These are phyloP conservation scores for Omphalotus olearius DNA, from an alignment of 1,284 basidiomycete species.

Conservation along the genomic window DNA sequence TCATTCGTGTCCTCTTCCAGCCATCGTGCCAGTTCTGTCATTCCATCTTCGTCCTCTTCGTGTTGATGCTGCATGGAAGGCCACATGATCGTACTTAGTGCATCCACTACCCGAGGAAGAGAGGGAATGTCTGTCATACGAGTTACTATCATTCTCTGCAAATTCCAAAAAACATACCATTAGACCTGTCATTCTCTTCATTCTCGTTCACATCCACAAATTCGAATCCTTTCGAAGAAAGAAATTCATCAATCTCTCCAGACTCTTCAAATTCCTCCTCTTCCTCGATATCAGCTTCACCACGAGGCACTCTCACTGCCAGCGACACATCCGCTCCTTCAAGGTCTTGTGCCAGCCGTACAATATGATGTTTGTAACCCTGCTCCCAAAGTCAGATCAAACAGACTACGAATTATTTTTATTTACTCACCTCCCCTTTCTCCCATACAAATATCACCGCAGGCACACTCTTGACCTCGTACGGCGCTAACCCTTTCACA, in stretches of 20 bases:
- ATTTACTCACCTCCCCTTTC: constrained; percentile 52
- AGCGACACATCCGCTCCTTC: constrained; percentile 62
- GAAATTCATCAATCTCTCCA: constrained; percentile 52
- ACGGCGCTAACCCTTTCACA: constrained; percentile 34
- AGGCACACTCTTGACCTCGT: constrained; percentile 43
- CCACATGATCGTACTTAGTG: constrained; percentile 83
- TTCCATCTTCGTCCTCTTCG: constrained; percentile 34
- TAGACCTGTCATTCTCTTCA: constrained; percentile 3
- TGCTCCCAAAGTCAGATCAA: constrained; percentile 21
- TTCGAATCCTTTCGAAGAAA: constrained; percentile 69
- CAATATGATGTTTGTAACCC: constrained; percentile 50
- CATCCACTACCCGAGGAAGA: constrained; percentile 66
- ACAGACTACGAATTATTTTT: constrained; percentile 11
- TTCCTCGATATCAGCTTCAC: constrained; percentile 5
- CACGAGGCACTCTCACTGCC: constrained; percentile 40
- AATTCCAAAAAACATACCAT: constrained; percentile 25
- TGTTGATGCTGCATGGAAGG: constrained; percentile 55
- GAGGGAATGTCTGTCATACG: constrained; percentile 47
- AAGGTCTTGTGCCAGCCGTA: constrained; percentile 43
- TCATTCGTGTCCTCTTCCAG: constrained; percentile 44
- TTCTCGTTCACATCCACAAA: constrained; percentile 47
- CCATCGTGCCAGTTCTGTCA: constrained; percentile 60
- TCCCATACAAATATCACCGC: constrained; percentile 72
- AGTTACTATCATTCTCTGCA: background rate
- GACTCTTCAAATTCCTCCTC: constrained; percentile 39